Evolutionary conservation across 176 grass and related monocot species (phyloP).

Genomic region (Bonia amplexicaulis): DNA sequence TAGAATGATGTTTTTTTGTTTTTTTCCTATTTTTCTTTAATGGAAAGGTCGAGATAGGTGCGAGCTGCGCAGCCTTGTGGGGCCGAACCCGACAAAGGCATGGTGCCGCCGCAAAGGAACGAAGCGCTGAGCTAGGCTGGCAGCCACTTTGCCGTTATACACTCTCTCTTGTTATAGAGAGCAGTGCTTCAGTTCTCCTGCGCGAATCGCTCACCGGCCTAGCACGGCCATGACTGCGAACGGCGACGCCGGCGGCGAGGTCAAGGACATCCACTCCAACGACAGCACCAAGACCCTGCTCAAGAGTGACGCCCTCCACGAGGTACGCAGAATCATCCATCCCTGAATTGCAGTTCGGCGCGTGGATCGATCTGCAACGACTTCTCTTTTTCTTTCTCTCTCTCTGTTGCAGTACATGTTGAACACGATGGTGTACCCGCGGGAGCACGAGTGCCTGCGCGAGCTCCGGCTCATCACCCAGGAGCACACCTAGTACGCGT

Average conservation of each 20-base stretch:
- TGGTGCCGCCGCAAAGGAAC: no score
- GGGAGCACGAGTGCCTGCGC: constrained; percentile 60
- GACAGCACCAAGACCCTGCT: constrained; percentile 65
- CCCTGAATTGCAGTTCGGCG: not conserved
- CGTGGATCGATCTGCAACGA: not conserved
- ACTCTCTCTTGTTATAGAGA: not conserved
- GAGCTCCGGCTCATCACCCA: constrained; percentile 59
- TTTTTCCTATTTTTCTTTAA: no score
- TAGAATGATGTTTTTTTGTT: no score
- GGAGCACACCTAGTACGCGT: constrained; percentile 41
- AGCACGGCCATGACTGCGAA: not conserved
- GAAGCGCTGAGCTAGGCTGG: no score
- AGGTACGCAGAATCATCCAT: not conserved
- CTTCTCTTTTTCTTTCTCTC: no score
- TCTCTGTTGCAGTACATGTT: constrained; percentile 49
- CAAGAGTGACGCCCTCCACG: constrained; percentile 45
- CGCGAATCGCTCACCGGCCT: not conserved
- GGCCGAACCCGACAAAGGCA: no score
- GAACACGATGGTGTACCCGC: constrained; percentile 60
- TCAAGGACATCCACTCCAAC: constrained; percentile 16
- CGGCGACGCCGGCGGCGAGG: not conserved
- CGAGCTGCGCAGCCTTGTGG: no score
- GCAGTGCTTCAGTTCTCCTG: not conserved
- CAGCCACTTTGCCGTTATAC: no score
- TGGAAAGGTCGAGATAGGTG: no score